These are phyloP conservation scores for Hypoxylon sp. DNA, from an alignment of 2,329 filamentous ascomycete species.

Conservation along the genomic window DNA sequence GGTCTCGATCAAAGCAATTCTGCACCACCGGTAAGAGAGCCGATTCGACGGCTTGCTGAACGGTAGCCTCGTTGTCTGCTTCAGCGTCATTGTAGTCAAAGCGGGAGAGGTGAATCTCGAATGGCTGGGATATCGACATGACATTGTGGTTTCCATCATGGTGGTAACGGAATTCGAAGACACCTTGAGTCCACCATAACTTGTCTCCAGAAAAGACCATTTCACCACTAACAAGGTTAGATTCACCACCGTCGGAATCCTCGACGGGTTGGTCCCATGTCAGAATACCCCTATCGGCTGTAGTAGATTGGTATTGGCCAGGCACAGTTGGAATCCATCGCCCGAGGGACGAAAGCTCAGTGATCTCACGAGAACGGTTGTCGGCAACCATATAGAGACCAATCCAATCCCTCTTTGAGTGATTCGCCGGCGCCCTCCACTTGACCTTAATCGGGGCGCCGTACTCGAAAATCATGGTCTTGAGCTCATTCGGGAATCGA, in stretches of 20 bases:
- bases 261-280: conserved; percentile 74
- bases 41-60: conserved; percentile 79
- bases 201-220: conserved; percentile 93
- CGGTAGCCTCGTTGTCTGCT: conserved; percentile 76
- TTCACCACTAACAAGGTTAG: conserved; percentile 80
- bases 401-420: conserved; percentile 94
- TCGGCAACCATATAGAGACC: conserved; percentile 97
- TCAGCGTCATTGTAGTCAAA: conserved; percentile 83
- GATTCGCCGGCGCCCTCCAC: conserved; percentile 90
- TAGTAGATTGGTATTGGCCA: conserved; percentile 81
- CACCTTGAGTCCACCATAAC: conserved; percentile 96
- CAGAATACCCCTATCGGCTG: conserved; percentile 82
- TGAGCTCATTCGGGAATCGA: conserved; percentile 77
- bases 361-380: conserved; percentile 87
- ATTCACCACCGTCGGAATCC: conserved; percentile 66
- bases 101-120: conserved; percentile 86
- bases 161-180: conserved; percentile 98
- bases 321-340: conserved; percentile 88
- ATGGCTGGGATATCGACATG: conserved; percentile 93
- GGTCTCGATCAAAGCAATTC: conserved; percentile 93
- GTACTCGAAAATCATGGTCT: conserved; percentile 87
- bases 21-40: conserved; percentile 85
- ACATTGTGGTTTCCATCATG: conserved; percentile 93
- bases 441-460: conserved; percentile 89
- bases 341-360: conserved; percentile 86